These are phyloP conservation scores for Wickerhamiella cacticola DNA, from an alignment of 805 yeast species.

Conservation along the genomic window DNA sequence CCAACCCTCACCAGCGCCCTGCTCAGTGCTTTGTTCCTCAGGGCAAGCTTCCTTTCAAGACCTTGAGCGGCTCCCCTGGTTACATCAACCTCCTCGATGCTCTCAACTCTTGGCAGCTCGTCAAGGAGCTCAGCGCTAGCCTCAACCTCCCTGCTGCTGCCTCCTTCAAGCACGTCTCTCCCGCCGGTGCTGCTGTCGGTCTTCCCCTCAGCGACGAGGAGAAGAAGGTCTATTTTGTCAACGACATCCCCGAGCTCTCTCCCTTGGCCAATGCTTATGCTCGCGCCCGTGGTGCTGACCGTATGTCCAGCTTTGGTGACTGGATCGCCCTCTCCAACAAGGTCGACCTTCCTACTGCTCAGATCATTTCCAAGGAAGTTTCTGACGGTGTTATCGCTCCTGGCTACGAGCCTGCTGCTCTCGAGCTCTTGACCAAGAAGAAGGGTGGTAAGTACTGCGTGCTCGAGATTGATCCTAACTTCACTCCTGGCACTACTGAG, in stretches of 20 bases:
- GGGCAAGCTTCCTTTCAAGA: conserved; percentile 89
- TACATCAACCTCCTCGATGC: conserved; percentile 95
- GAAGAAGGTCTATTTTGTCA: conserved; percentile 90
- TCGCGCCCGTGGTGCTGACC: conserved; percentile 98
- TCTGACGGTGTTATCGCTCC: conserved; percentile 99
- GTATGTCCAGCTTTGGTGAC: conserved; percentile 99
- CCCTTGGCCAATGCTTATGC: conserved; percentile 98
- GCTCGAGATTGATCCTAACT: conserved; percentile 91
- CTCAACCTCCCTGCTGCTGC: conserved; percentile 97
- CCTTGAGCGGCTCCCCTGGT: conserved; percentile 90
- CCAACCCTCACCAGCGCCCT: conserved; percentile 98
- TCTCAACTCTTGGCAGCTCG: conserved; percentile 96
- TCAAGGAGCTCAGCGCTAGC: conserved; percentile 88
- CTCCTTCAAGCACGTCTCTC: conserved; percentile 95
- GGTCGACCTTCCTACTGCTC: conserved; percentile 93
- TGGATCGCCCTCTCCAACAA: conserved; percentile 94
- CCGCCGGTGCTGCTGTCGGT: conserved; percentile 98
- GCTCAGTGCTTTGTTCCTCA: conserved; percentile 88
- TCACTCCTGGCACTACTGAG: conserved; percentile 67
- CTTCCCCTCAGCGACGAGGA: conserved; percentile 82
- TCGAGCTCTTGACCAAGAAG: conserved; percentile 77
- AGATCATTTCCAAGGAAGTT: conserved; percentile 93
- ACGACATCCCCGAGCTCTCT: conserved; percentile 85
- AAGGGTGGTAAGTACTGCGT: conserved; percentile 97
- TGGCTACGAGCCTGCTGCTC: conserved; percentile 85